Percentiles rank a stretch among this genome's conserved stretches.
Evolutionary conservation across 306 rosid genomes (phyloP).

Genomic region (Vigna hirtella): DNA sequence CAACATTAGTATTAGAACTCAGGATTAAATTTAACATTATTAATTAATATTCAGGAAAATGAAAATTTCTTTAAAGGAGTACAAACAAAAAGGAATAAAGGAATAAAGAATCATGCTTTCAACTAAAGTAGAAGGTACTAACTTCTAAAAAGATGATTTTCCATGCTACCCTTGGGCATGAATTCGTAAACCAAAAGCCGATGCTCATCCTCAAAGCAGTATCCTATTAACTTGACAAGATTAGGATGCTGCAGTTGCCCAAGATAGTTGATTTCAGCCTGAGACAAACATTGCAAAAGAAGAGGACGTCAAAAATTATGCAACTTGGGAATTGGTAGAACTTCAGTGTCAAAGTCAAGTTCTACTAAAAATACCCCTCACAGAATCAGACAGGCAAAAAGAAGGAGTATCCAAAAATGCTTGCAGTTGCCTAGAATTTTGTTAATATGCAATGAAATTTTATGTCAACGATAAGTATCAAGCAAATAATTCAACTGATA

Average conservation of each 20-base stretch:
- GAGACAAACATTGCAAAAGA: conserved; percentile 35
- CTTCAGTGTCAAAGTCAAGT: conserved; percentile 31
- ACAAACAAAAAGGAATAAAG: background rate
- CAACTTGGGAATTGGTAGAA: conserved; percentile 15
- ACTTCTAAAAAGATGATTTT: conserved; percentile 95
- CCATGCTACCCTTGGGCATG: conserved; percentile 98
- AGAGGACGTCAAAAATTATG: conserved; percentile 37
- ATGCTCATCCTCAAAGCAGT: conserved; percentile 92
- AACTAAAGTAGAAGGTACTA: conserved; percentile 47
- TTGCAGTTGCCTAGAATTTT: conserved; percentile 29
- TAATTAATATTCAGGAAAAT: background rate
- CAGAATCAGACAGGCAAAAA: background rate
- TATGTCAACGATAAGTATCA: background rate
- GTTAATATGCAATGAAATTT: conserved; percentile 31
- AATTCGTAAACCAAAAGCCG: conserved; percentile 91
- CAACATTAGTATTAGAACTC: conserved; percentile 33
- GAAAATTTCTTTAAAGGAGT: conserved; percentile 1
- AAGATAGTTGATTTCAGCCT: conserved; percentile 96
- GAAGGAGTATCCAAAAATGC: conserved; percentile 26
- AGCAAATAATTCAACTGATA: conserved; percentile 26
- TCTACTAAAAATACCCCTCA: background rate
- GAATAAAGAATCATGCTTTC: background rate
- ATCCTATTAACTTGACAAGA: conserved; percentile 91
- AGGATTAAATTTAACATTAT: background rate
- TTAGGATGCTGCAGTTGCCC: conserved; percentile 92